phyloP scores from a whole-genome alignment of 257 asterid genomes.

The Solanum piurae region DNA sequence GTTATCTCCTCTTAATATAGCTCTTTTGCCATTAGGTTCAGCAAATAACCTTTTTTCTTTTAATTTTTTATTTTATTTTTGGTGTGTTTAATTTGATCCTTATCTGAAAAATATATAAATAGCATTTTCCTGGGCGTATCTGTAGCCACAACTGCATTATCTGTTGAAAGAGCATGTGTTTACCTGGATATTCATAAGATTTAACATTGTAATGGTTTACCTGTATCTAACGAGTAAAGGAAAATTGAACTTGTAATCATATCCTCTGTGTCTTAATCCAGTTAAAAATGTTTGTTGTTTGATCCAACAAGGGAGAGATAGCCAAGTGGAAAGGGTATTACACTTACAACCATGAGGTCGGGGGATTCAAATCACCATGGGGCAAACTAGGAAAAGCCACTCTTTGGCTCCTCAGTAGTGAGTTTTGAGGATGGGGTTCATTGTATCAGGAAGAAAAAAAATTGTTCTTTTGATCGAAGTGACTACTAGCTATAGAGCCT shows the following conservation, averaged over 20 bases:
- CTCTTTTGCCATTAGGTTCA: background rate
- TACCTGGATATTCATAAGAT: background rate
- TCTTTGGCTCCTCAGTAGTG: background rate
- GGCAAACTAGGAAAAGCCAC: background rate
- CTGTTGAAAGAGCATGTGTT: background rate
- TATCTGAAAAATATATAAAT: background rate
- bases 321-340: background rate
- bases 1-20: background rate
- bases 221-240: background rate
- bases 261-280: background rate
- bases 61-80: background rate
- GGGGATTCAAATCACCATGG: background rate
- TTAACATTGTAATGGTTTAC: background rate
- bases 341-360: background rate
- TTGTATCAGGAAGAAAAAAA: background rate
- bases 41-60: background rate
- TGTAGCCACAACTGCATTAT: background rate
- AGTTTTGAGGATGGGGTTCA: background rate
- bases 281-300: background rate
- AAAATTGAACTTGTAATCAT: background rate
- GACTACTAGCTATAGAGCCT: background rate
- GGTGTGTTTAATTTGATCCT: background rate
- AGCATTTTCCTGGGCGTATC: background rate
- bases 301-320: background rate
- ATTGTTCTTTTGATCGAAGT: background rate